A percentile compares a stretch with the other conserved stretches of the same genome.
phyloP scores from a whole-genome alignment of 2,329 filamentous ascomycete genomes.

The Cadophora malorum region DNA sequence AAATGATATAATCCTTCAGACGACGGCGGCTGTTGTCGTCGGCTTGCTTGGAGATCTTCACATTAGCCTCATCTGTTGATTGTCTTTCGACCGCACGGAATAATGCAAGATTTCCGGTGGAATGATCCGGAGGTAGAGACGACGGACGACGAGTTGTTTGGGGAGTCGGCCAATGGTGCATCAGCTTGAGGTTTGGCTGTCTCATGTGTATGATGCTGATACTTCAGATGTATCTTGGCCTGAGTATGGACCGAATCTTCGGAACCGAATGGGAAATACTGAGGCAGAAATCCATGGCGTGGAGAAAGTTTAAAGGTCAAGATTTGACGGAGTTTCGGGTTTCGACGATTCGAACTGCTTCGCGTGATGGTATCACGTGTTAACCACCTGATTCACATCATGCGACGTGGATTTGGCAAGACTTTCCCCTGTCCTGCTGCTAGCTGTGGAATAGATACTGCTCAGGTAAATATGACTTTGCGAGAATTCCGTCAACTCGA shows the following conservation, averaged over 20 bases:
- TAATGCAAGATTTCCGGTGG: background rate
- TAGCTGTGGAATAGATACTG: too few species aligned
- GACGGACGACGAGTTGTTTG: background rate
- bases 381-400: too few species aligned
- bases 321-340: too few species aligned
- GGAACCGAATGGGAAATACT: background rate
- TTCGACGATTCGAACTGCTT: too few species aligned
- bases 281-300: background rate
- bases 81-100: slow-evolving; percentile 6
- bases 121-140: background rate
- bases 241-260: background rate
- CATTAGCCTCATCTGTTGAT: slow-evolving; percentile 28
- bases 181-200: slow-evolving; percentile 12
- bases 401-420: too few species aligned
- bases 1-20: background rate
- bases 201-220: slow-evolving; percentile 6
- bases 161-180: background rate
- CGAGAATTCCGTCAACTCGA: too few species aligned
- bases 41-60: slow-evolving; percentile 16
- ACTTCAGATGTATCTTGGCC: slow-evolving; percentile 13
- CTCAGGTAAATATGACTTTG: too few species aligned
- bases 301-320: background rate
- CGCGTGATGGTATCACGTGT: too few species aligned
- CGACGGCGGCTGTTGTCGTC: slow-evolving; percentile 21
- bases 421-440: too few species aligned